These are phyloP conservation scores for Vaccinium macrocarpon DNA, from an alignment of 148 eudicot genomes.

Conservation along the genomic window DNA sequence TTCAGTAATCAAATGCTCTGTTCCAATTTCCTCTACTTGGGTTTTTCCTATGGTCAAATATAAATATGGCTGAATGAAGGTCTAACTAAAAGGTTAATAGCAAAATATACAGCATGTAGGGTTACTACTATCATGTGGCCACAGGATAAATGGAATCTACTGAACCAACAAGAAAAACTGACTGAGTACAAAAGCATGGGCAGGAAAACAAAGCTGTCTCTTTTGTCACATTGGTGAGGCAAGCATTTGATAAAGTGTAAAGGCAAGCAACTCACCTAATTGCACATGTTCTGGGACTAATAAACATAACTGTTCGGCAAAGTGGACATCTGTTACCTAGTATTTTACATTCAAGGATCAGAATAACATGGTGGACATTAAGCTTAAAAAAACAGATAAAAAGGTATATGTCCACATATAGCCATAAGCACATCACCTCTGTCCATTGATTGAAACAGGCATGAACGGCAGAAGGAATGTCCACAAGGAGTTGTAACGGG, in stretches of 20 bases:
- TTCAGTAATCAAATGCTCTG: background rate
- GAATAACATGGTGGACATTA: conserved; percentile 9
- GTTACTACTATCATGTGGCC: background rate
- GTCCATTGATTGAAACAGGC: conserved; percentile 98
- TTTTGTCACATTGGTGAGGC: background rate
- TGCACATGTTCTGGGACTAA: conserved; percentile 72
- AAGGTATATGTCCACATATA: too few relatives aligned
- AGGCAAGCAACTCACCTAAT: conserved; percentile 56
- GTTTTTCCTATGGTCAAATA: background rate
- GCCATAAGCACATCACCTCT: conserved; percentile 44
- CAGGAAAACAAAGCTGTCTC: conserved; percentile 6
- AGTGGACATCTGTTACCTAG: conserved; percentile 88
- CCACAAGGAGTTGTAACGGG: conserved; percentile 99
- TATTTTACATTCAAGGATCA: conserved; percentile 25
- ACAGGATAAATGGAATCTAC: background rate
- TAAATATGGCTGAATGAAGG: background rate
- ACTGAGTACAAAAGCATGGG: background rate
- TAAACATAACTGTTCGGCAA: conserved; percentile 84
- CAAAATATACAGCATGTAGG: background rate
- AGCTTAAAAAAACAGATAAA: background rate
- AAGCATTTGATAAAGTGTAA: background rate
- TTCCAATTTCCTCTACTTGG: background rate
- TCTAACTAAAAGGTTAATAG: background rate
- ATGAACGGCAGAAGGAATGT: conserved; percentile 93
- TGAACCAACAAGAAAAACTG: background rate